Base-by-base conservation (phyloP, 768 basidiomycete species). In the Clavaria fumosa region DNA sequence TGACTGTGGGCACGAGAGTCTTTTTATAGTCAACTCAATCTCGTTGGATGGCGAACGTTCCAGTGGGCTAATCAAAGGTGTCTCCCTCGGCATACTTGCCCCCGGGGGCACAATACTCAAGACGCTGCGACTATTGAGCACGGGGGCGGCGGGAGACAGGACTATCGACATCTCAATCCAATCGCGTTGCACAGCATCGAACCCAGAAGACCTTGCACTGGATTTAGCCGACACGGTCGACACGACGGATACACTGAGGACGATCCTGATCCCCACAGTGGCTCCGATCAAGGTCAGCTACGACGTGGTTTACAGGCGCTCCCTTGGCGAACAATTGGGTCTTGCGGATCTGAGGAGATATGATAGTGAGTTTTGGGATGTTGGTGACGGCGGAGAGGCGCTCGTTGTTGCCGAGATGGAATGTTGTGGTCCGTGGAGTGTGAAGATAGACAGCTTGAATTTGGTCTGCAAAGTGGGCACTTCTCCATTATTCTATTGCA, bases 161-260 rank as follows among this genome's bases (percentile, higher is more conserved):
- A 65, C 74, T 31, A 54, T 95, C 38, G 90, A 95, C 50, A 60
- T 93, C 23, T 89, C 86, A 0, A 59, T 91, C 23, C 78, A 77
- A 39, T 78, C 84, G 6, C 62, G 60, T 17, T 50, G 66, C 18
- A 38, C 46, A 1, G 35, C 47, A 15, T 23, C 26, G 44, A 52
- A 20, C 46, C 35, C 39, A 3, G 42, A 42, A 23, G 43, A 41
- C 4, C 41, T 42, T 6, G 40, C 39, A 17, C 46, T 51, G 21
- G 47, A 50, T 14, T 52, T 51, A 20, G 44, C 52, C 40, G 35
- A 47, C 23, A 6, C 43, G 7, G 46, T 49, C 42, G 61, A 54
- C 46, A 57, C 47, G 48, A 72, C 66, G 41, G 89, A 93, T 50
- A 66, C 67, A 0, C 58, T 83, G 33, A 69, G 66, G 42, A 78